Evolutionary conservation across 148 eudicot species (phyloP), one percentile per base, ranked within the genome.

Genomic region (Silene uniflora): DNA sequence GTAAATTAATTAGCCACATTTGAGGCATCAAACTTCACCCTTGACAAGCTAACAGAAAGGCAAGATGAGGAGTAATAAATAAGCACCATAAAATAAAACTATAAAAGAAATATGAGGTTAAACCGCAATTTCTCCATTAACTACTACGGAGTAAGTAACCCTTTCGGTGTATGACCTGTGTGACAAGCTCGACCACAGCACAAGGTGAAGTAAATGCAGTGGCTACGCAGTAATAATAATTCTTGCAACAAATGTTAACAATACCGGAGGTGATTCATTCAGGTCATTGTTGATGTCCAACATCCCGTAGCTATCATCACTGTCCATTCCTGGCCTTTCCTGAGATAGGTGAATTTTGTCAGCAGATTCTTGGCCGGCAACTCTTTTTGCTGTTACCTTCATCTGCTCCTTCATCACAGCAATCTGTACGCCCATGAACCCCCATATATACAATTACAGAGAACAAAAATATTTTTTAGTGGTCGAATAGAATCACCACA

Each of bases 391-490:
- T 63, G 72, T 75, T 64, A 73, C 73, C 77, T 46, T 82, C 55
- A 82, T 85, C 77, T 81, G 67, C 75, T 81, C 83, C 79, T 81
- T 81, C 22, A 73, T 67, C 42, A 78, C 83, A 39, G 81, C 85
- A 80, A 85, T 72, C 91, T 88, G 78, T 77, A 32, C 21, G 16
- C 44, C 46, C 69, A 7, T 29, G 42, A 27, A 19, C 10, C 12
- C n/a, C 11, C 3, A 22, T 49, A 49, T 49, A 49, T 39, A 9
- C 44, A 39, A 39, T n/a, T n/a, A n/a, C n/a, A n/a, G n/a, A n/a
- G n/a, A n/a, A n/a, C n/a, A n/a, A n/a, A n/a, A n/a, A n/a, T n/a
- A n/a, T n/a, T n/a, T n/a, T n/a, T n/a, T n/a, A n/a, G n/a, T n/a
- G n/a, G n/a, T n/a, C n/a, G n/a, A n/a, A n/a, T n/a, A n/a, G n/a